Base-by-base conservation (phyloP, 148 eudicot species). In the Persicaria maculosa region DNA sequence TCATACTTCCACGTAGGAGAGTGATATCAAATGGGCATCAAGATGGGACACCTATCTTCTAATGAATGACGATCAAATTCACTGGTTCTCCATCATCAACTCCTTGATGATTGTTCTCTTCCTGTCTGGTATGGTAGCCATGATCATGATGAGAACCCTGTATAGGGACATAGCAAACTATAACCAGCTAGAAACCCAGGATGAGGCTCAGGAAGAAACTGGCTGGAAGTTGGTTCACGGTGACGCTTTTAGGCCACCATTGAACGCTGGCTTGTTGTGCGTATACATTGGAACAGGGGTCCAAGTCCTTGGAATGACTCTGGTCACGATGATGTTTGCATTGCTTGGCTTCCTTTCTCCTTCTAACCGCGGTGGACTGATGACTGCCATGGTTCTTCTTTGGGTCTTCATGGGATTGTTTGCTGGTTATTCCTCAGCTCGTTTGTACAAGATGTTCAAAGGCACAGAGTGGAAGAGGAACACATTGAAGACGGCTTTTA, bases 101-200 rank as follows among this genome's bases (percentile, higher is more conserved):
- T 85, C 86, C 36, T 70, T 85, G 79, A 81, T 85, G 84, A 83
- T 83, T 53, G 82, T 83, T 1, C 84, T 85, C 19, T 85, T 85
- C 81, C 81, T 85, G 40, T 85, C 86, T 50, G 86, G 84, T 61
- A 83, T 85, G 86, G 86, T 85, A 64, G 88, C 88, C 78, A 85
- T 85, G 88, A 82, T 85, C 80, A 85, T 85, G 85, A 82, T 85
- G 88, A 81, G 88, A 61, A 85, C 88, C 58, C 88, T 85, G 12
- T 85, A 85, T 82, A 72, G 83, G 61, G 88, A 85, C 74, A 85
- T 85, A 44, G 83, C 88, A 72, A 82, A 80, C 77, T 85, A 85
- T 71, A 85, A 85, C 70, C 88, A 85, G 78, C 69, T 85, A 61
- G 88, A 85, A 53, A 78, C 84, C 68, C 88, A 85, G 68, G 88